phyloP scores from a whole-genome alignment of 139 green algal species.

The Nannochloris sp. region DNA sequence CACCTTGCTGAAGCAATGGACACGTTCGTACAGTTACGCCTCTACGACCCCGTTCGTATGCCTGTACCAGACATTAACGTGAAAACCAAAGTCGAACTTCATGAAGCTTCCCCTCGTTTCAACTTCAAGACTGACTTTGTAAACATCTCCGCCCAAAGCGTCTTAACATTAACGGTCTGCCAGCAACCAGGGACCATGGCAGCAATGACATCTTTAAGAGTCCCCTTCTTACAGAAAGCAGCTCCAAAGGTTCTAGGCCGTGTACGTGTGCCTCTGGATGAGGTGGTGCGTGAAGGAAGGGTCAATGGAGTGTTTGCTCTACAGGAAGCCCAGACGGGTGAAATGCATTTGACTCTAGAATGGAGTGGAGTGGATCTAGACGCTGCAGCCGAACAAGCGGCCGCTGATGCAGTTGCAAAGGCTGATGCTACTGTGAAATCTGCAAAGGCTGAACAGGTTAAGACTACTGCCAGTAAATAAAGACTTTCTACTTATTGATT shows the following conservation, averaged over 20 bases:
- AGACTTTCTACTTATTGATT: background rate
- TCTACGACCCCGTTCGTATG: conserved; percentile 17
- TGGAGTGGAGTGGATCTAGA: conserved; percentile 14
- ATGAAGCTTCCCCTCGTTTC: conserved; percentile 3
- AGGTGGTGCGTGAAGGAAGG: conserved; percentile 9
- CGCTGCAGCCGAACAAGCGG: background rate
- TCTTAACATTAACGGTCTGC: conserved; percentile 7
- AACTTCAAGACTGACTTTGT: conserved; percentile 32
- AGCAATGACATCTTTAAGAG: conserved; percentile 12
- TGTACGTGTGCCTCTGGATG: conserved; percentile 1
- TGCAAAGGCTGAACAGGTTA: background rate
- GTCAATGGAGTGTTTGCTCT: conserved; percentile 13
- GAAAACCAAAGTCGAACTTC: background rate
- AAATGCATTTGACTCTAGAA: conserved; percentile 13
- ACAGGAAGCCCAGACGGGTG: conserved; percentile 20
- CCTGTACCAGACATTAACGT: conserved; percentile 17
- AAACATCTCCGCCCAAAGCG: conserved; percentile 24
- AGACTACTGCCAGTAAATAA: background rate
- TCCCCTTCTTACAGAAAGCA: conserved; percentile 24
- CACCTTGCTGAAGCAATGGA: conserved; percentile 2
- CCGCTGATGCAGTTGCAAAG: background rate
- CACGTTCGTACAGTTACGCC: background rate
- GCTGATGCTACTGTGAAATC: background rate
- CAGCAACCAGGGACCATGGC: conserved; percentile 9
- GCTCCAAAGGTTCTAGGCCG: conserved; percentile 10